Conservation (phyloP, 1,284 basidiomycete genomes). For the Ustilago nuda region DNA sequence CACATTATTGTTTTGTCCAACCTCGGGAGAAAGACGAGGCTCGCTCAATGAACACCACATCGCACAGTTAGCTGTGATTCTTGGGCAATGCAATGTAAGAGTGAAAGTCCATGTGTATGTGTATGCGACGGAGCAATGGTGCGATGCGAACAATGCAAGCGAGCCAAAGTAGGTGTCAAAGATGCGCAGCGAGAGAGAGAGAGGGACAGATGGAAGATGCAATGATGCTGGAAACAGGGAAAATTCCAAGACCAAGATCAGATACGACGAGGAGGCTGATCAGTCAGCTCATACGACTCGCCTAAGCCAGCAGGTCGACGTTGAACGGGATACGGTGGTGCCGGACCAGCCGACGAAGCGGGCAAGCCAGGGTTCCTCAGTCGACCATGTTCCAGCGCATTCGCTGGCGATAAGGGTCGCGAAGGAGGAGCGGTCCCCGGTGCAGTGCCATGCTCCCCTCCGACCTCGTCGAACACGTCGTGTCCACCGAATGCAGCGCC, state of each 20-base stretch:
- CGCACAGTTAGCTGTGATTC: not conserved
- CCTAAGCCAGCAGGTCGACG: constrained; percentile 20
- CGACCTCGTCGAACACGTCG: constrained; percentile 47
- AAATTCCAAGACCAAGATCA: not conserved
- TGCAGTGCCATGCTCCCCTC: constrained; percentile 15
- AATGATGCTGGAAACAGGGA: not conserved
- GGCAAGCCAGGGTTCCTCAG: constrained; percentile 35
- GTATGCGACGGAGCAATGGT: not conserved
- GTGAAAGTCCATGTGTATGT: constrained; percentile 3
- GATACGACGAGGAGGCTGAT: constrained; percentile 31
- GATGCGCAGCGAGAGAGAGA: not conserved
- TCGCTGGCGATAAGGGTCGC: constrained; percentile 43
- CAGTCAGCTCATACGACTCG: constrained; percentile 47
- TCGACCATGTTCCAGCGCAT: constrained; percentile 49
- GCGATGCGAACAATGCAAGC: not conserved
- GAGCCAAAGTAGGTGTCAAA: not conserved
- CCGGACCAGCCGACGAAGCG: constrained; percentile 26
- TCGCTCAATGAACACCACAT: no score
- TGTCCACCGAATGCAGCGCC: constrained; percentile 35
- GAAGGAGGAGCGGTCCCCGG: constrained; percentile 45
- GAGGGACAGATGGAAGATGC: not conserved
- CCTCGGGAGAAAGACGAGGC: no score
- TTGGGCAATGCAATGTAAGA: not conserved
- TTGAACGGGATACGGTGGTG: constrained; percentile 27
- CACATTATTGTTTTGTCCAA: not conserved